These are phyloP conservation scores for Vachellia pachyceras DNA, from an alignment of 306 rosid species.

Conservation along the genomic window DNA sequence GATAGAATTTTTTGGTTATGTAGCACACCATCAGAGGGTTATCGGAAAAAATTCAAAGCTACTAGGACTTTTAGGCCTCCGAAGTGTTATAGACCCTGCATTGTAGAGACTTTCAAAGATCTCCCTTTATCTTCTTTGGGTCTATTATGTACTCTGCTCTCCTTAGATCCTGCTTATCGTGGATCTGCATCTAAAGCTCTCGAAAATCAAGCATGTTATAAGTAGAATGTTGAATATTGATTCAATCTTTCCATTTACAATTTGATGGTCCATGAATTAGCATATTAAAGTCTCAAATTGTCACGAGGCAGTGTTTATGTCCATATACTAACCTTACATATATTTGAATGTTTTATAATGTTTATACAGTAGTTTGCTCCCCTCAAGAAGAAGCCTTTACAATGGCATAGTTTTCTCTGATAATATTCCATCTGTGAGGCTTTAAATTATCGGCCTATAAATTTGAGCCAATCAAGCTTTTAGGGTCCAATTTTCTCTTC, in stretches of 20 bases:
- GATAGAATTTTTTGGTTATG: slow-evolving; percentile 83
- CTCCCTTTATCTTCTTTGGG: slow-evolving; percentile 75
- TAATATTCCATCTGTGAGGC: not conserved
- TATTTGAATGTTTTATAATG: not conserved
- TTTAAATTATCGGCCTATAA: not conserved
- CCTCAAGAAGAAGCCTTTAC: not conserved
- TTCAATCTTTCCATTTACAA: slow-evolving; percentile 1
- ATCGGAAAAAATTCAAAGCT: slow-evolving; percentile 73
- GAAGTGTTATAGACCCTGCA: slow-evolving; percentile 61
- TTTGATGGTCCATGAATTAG: slow-evolving; percentile 12
- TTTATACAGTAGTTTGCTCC: not conserved
- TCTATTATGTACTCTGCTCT: slow-evolving; percentile 74
- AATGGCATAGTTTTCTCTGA: not conserved
- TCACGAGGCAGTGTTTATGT: not conserved
- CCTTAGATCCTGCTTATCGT: slow-evolving; percentile 78
- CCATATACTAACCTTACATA: not conserved
- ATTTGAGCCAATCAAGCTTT: not conserved
- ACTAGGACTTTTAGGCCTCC: slow-evolving; percentile 72
- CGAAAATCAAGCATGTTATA: slow-evolving; percentile 57
- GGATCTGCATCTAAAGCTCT: slow-evolving; percentile 76
- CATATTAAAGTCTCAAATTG: not conserved
- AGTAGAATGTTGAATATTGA: slow-evolving; percentile 16
- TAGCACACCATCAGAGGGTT: slow-evolving; percentile 90
- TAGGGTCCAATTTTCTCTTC: not conserved
- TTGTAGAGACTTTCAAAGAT: slow-evolving; percentile 63